These are phyloP conservation scores for Claviceps pazoutovae DNA, from an alignment of 2,329 filamentous ascomycete species.

Conservation along the genomic window DNA sequence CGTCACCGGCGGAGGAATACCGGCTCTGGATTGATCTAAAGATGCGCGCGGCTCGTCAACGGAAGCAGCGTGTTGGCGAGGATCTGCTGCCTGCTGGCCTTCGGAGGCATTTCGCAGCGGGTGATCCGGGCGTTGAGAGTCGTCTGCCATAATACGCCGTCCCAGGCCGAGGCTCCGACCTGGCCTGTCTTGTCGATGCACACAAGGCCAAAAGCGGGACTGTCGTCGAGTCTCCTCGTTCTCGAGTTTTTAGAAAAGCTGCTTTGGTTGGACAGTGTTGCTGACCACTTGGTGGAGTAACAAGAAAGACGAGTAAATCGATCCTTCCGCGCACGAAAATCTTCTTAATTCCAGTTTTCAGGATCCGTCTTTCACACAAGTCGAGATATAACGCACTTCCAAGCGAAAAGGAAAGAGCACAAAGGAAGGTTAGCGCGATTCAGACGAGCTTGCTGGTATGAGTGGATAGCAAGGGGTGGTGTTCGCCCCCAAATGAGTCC, in stretches of 20 bases:
- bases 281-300: neutral
- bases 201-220: slow-evolving; percentile 7
- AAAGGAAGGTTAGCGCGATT: neutral
- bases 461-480: neutral
- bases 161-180: slow-evolving; percentile 9
- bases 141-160: slow-evolving; percentile 25
- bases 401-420: neutral
- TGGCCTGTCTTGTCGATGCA: slow-evolving; percentile 14
- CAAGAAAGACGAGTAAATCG: neutral
- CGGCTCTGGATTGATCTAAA: slow-evolving; percentile 12
- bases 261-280: slow-evolving; percentile 4
- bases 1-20: slow-evolving; percentile 31
- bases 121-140: slow-evolving; percentile 24
- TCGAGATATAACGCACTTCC: too few relatives aligned
- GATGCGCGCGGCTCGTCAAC: slow-evolving; percentile 9
- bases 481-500: neutral
- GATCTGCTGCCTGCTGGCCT: slow-evolving; percentile 13
- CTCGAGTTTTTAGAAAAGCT: neutral
- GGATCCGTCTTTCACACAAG: too few relatives aligned
- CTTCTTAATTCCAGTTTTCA: too few relatives aligned
- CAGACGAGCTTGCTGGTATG: neutral
- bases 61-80: slow-evolving; percentile 4
- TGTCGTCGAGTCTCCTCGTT: slow-evolving; percentile 5
- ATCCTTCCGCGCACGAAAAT: neutral
- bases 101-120: slow-evolving; percentile 21